These are phyloP conservation scores for Macrolepiota fuliginosa DNA, from an alignment of 768 basidiomycete genomes.

Conservation along the genomic window DNA sequence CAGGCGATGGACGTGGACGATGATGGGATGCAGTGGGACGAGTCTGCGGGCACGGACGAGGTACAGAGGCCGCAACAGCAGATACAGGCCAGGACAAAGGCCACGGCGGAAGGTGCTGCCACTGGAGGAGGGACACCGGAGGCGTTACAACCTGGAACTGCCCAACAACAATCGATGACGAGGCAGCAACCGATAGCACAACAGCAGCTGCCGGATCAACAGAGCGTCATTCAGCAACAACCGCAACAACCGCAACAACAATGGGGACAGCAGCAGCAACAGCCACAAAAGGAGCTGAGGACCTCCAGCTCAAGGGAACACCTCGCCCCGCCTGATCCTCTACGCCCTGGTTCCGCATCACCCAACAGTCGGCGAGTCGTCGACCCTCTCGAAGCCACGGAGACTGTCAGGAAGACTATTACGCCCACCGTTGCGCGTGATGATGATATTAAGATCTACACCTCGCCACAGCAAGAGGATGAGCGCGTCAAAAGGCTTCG, in stretches of 20 bases:
- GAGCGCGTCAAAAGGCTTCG: conserved; percentile 44
- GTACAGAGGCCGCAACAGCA: conserved; percentile 27
- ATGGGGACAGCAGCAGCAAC: conserved; percentile 22
- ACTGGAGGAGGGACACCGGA: conserved; percentile 24
- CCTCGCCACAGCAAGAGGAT: conserved; percentile 23
- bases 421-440: conserved; percentile 78
- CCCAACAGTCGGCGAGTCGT: conserved; percentile 32
- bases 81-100: conserved; percentile 23
- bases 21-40: conserved; percentile 90
- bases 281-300: conserved; percentile 36
- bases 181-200: conserved; percentile 24
- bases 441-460: conserved; percentile 24
- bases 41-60: conserved; percentile 50
- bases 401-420: conserved; percentile 74
- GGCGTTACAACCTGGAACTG: conserved; percentile 31
- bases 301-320: conserved; percentile 48
- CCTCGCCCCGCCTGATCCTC: conserved; percentile 24
- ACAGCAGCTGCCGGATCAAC: conserved; percentile 25
- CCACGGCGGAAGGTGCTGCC: neutral
- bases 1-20: conserved; percentile 52
- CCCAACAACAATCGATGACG: conserved; percentile 29
- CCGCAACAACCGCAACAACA: conserved; percentile 31
- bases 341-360: conserved; percentile 12
- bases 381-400: conserved; percentile 68
- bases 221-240: conserved; percentile 27